These are phyloP conservation scores for Cunninghamia lanceolata DNA, from an alignment of 75 land plant species.

Conservation along the genomic window DNA sequence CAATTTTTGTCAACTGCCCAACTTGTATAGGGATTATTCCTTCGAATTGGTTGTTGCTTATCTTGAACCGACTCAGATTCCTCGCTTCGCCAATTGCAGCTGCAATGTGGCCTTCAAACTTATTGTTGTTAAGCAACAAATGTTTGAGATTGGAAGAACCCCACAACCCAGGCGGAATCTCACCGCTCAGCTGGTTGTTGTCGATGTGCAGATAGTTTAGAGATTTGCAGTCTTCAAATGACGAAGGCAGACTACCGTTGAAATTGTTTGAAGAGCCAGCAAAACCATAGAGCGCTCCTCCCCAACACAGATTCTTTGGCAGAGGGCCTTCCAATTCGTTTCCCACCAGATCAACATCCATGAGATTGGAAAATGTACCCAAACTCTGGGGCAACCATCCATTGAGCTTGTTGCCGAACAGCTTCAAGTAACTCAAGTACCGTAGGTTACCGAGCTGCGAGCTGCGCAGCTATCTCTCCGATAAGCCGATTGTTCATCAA, in stretches of 20 bases:
- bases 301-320: constrained; percentile 27
- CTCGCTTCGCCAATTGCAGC: too few species aligned
- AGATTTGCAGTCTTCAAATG: constrained; percentile 16
- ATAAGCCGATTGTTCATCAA: background rate
- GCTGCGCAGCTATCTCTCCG: constrained; percentile 13
- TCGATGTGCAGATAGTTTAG: constrained; percentile 10
- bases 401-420: constrained; percentile 3
- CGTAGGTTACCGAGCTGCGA: constrained; percentile 23
- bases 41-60: too few species aligned
- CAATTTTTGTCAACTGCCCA: too few species aligned
- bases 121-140: too few species aligned
- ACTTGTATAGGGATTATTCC: too few species aligned
- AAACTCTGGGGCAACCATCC: constrained; percentile 15
- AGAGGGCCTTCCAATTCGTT: constrained; percentile 22
- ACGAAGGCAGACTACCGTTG: constrained; percentile 29
- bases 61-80: too few species aligned
- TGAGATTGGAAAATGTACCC: background rate
- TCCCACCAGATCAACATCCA: background rate
- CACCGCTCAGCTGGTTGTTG: constrained; percentile 24
- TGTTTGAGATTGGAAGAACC: background rate
- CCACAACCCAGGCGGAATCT: constrained; percentile 25
- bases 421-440: constrained; percentile 12
- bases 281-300: constrained; percentile 17
- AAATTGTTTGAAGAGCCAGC: constrained; percentile 20
- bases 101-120: too few species aligned